These are phyloP conservation scores for Calycina herbarum DNA, from an alignment of 2,329 filamentous ascomycete genomes.

Conservation along the genomic window DNA sequence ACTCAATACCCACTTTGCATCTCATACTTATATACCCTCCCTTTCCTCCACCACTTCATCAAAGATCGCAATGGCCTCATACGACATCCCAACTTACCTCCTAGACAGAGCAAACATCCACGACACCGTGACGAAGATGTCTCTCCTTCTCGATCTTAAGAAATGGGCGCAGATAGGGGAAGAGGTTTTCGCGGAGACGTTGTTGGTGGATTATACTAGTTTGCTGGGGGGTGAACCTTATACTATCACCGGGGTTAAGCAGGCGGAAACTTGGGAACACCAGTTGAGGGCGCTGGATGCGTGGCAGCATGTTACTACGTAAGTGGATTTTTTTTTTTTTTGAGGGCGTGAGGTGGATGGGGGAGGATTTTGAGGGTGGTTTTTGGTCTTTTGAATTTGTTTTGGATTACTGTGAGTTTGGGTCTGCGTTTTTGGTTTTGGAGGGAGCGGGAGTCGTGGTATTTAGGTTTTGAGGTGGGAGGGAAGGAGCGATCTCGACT, in stretches of 20 bases:
- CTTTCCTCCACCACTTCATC: neutral
- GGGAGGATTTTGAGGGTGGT: too few relatives aligned
- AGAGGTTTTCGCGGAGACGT: conserved; percentile 2
- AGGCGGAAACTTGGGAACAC: conserved; percentile 7
- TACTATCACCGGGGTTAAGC: neutral
- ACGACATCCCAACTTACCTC: conserved; percentile 4
- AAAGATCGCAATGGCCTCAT: neutral
- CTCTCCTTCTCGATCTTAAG: conserved; percentile 4
- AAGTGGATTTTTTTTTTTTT: too few relatives aligned
- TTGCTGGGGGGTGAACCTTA: conserved; percentile 11
- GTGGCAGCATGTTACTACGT: conserved; percentile 14
- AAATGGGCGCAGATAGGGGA: neutral
- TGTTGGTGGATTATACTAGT: conserved; percentile 9
- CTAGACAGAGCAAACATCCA: conserved; percentile 11
- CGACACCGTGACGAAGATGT: conserved; percentile 14
- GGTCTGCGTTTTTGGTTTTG: too few relatives aligned
- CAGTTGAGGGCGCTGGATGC: conserved; percentile 2
- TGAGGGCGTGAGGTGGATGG: neutral
- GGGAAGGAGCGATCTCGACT: too few relatives aligned
- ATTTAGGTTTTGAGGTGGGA: neutral
- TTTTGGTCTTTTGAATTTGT: too few relatives aligned
- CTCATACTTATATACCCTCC: neutral
- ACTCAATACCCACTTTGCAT: too few relatives aligned
- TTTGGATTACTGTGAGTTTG: too few relatives aligned
- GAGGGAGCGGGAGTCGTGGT: too few relatives aligned